These are phyloP conservation scores for Remersonia thermophila DNA, from an alignment of 2,329 filamentous ascomycete species.

Conservation along the genomic window DNA sequence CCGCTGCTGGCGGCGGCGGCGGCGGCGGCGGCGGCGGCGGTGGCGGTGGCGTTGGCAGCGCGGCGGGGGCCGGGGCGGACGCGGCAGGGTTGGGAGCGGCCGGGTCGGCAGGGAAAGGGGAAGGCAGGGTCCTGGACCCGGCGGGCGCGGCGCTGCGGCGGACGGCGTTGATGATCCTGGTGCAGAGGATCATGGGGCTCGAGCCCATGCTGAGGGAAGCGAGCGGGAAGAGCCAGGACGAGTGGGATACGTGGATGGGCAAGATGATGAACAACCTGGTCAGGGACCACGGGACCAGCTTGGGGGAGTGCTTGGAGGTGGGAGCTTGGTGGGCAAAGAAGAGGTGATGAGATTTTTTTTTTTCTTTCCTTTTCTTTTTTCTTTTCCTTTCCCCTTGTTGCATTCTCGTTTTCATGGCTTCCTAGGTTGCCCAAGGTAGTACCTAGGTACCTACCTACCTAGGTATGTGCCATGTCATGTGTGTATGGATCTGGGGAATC, in stretches of 20 bases:
- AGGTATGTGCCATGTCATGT: no score
- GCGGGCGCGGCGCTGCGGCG: slow-evolving; percentile 63
- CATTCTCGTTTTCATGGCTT: no score
- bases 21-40: slow-evolving; percentile 9
- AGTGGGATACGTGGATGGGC: slow-evolving; percentile 83
- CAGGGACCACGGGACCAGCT: slow-evolving; percentile 63
- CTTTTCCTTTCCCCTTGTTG: background rate
- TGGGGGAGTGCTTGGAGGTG: slow-evolving; percentile 75
- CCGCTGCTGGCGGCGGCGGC: slow-evolving; percentile 25
- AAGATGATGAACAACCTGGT: slow-evolving; percentile 79
- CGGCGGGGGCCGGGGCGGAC: slow-evolving; percentile 16
- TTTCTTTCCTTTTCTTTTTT: slow-evolving; percentile 3
- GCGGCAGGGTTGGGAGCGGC: slow-evolving; percentile 13
- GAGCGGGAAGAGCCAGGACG: slow-evolving; percentile 77
- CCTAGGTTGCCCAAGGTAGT: no score
- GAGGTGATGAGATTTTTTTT: slow-evolving; percentile 25
- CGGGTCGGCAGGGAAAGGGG: slow-evolving; percentile 17
- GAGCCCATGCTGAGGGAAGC: slow-evolving; percentile 72
- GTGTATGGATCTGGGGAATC: no score
- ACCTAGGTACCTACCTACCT: no score
- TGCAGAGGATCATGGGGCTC: slow-evolving; percentile 74
- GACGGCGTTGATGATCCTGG: slow-evolving; percentile 68
- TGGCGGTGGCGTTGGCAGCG: slow-evolving; percentile 14
- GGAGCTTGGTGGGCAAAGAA: slow-evolving; percentile 88
- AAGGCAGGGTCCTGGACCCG: slow-evolving; percentile 41